Base-by-base conservation (phyloP, 441 rosid genomes). In the Breynia disticha region DNA sequence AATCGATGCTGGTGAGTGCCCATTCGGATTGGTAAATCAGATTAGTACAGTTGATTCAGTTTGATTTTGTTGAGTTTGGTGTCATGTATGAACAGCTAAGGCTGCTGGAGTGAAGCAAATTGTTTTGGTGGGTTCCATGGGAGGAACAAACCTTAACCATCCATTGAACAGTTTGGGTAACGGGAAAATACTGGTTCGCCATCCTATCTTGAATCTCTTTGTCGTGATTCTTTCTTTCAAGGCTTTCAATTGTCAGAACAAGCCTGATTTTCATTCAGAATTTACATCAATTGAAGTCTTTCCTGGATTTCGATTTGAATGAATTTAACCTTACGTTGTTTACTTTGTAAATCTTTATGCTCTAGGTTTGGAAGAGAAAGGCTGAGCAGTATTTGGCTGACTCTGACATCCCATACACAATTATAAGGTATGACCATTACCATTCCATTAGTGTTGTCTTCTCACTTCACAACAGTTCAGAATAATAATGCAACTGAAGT, bases 361-460 rank as follows among this genome's bases (percentile, higher is more conserved):
- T 70, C 20, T 68, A 91, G 98, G 72, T 88, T 17, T 91, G 98
- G 98, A 91, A 91, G 84, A 82, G 98, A 79, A 91, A 88, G 77
- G 90, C 98, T 65, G 98, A 91, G 67, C 97, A 82, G 67, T 91
- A 88, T 72, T 77, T 91, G 80, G 86, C 95, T 55, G 95, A 91
- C 64, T 86, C 87, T 55, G 98, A 95, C 21, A 38, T 86, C 63
- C 95, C 98, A 21, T 88, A 88, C 85, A 91, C 98, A 22, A 91
- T 88, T 38, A 81, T 91, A 77, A 82, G 97, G 98, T 85, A 46
- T 11, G 11, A 39, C 43, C 12, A 39, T 39, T 14, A 2, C 12
- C 43, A 39, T 39, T 14, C 32, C 32, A 24, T 24, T 24, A 24
- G 32, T 39, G 11, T 13, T 39, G 12, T 39, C 43, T 39, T 39